Percentiles rank a stretch among this genome's conserved stretches.
phyloP scores from a whole-genome alignment of 176 grass and related monocot species.

The Dendrocalamus sinicus region DNA sequence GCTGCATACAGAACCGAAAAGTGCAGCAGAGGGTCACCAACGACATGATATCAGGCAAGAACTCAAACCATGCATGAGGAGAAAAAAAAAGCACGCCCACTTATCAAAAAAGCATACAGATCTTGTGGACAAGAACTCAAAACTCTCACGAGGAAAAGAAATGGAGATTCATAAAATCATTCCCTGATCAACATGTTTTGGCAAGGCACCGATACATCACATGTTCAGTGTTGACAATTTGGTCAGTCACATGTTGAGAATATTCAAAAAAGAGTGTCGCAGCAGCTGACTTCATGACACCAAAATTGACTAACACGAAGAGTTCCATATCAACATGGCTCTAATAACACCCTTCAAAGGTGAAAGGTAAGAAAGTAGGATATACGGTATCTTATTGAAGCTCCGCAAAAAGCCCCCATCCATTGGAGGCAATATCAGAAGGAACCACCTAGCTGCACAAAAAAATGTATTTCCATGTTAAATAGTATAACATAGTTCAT shows the following conservation, averaged over 20 bases:
- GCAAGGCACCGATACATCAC: neutral
- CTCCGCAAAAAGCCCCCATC: constrained; percentile 1
- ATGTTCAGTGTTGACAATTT: constrained; percentile 3
- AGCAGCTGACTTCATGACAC: constrained; percentile 23
- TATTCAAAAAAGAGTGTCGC: constrained; percentile 1
- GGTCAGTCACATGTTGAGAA: constrained; percentile 23
- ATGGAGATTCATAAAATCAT: neutral
- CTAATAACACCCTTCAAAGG: constrained; percentile 5
- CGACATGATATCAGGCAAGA: neutral
- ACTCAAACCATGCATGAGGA: constrained; percentile 19
- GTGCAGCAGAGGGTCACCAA: neutral
- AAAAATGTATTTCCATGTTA: constrained; percentile 12
- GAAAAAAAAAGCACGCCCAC: too few relatives aligned
- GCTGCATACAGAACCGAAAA: neutral
- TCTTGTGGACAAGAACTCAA: neutral
- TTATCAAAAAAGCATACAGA: neutral
- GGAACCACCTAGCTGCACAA: constrained; percentile 49
- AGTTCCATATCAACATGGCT: constrained; percentile 42
- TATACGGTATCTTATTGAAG: constrained; percentile 47
- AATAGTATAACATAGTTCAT: neutral
- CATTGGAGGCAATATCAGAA: constrained; percentile 38
- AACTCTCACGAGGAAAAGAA: neutral
- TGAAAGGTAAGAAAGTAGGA: neutral
- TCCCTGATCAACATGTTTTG: constrained; percentile 11
- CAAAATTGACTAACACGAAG: neutral